Evolutionary conservation across 306 rosid genomes (phyloP).

Genomic region (Trifolium pratense): DNA sequence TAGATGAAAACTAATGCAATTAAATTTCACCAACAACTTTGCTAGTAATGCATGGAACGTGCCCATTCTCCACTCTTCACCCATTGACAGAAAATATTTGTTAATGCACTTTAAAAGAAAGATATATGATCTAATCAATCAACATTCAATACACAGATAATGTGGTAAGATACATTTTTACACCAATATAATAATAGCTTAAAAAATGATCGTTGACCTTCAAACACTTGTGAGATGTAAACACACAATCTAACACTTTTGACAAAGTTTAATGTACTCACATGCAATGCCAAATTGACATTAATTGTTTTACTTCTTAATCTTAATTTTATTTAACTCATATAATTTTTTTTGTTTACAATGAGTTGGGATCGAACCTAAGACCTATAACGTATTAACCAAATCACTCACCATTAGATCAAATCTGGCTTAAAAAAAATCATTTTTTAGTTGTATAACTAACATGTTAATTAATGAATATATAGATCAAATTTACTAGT

Average conservation of each 20-base stretch:
- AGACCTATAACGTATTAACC: too few relatives aligned
- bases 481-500: too few relatives aligned
- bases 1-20: conserved; percentile 16
- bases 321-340: conserved; percentile 12
- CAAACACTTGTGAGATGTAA: conserved; percentile 40
- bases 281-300: conserved; percentile 48
- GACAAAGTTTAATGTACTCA: conserved; percentile 48
- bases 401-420: too few relatives aligned
- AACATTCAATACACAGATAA: conserved; percentile 32
- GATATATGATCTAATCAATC: conserved; percentile 29
- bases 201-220: conserved; percentile 57
- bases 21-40: conserved; percentile 20
- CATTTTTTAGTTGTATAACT: too few relatives aligned
- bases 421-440: too few relatives aligned
- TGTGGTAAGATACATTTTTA: neutral
- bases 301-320: conserved; percentile 41
- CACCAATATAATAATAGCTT: neutral
- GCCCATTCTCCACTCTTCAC: conserved; percentile 34
- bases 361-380: too few relatives aligned
- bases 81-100: conserved; percentile 28
- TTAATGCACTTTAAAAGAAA: conserved; percentile 30
- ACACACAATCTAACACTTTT: conserved; percentile 39
- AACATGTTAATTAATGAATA: too few relatives aligned
- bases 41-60: conserved; percentile 58
- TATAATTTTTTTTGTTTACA: too few relatives aligned